Percentiles rank a stretch among this genome's conserved stretches.
phyloP scores from a whole-genome alignment of 2,329 filamentous ascomycete species.

The Lachnellula cervina region DNA sequence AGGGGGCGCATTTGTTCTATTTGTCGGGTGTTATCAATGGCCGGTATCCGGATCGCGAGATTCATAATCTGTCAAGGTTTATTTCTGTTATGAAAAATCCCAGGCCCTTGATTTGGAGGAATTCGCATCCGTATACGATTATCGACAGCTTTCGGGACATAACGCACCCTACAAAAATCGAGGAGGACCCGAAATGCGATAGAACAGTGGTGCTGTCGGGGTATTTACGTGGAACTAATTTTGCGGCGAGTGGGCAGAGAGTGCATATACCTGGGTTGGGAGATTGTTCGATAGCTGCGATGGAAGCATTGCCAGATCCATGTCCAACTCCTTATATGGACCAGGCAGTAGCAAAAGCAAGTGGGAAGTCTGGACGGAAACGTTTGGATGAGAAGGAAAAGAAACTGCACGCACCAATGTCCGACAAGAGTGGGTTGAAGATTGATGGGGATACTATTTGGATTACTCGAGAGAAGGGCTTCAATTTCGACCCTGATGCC shows the following conservation, averaged over 20 bases:
- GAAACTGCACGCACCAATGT: slow-evolving; percentile 94
- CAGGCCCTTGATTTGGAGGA: slow-evolving; percentile 91
- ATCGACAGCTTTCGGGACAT: slow-evolving; percentile 94
- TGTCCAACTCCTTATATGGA: slow-evolving; percentile 92
- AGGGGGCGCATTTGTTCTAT: slow-evolving; percentile 95
- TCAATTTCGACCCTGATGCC: slow-evolving; percentile 68
- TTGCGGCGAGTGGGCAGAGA: slow-evolving; percentile 75
- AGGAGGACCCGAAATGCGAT: slow-evolving; percentile 84
- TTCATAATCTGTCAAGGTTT: slow-evolving; percentile 93
- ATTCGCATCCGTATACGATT: slow-evolving; percentile 89
- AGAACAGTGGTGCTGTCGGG: slow-evolving; percentile 87
- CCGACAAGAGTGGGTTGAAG: slow-evolving; percentile 89
- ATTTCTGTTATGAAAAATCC: slow-evolving; percentile 99
- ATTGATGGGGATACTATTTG: slow-evolving; percentile 98
- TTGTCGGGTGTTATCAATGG: slow-evolving; percentile 95
- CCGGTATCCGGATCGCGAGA: slow-evolving; percentile 90
- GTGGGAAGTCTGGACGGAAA: slow-evolving; percentile 74
- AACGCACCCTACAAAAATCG: slow-evolving; percentile 86
- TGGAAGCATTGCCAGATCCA: slow-evolving; percentile 87
- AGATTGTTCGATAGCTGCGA: slow-evolving; percentile 75
- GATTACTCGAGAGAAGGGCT: slow-evolving; percentile 66
- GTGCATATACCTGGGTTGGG: slow-evolving; percentile 92
- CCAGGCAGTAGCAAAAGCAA: slow-evolving; percentile 76
- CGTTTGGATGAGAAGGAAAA: slow-evolving; percentile 95
- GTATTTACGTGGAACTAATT: slow-evolving; percentile 92